Base-by-base conservation (phyloP, 768 basidiomycete genomes). In the Tylopilus felleus region DNA sequence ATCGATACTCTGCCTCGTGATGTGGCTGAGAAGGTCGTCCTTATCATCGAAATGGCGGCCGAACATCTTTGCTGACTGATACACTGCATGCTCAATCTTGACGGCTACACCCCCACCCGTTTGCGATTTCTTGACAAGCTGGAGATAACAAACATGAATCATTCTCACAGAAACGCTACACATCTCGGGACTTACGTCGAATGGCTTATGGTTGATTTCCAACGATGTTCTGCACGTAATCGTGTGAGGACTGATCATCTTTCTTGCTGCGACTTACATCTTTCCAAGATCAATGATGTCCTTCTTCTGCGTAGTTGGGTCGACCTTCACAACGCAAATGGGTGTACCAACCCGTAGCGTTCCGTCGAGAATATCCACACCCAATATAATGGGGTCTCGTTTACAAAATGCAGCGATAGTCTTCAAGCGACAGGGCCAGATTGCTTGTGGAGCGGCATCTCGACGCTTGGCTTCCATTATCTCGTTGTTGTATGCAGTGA, bases 31-130 rank as follows among this genome's bases (percentile, higher is more conserved):
- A 36, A 98, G 69, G 62, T 98, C 97, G 68, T 98, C 95, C 73
- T 96, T 91, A 43, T 98, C 95, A 63, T 90, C 88, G 65, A 94
- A 98, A 73, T 98, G 96, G 60, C 95, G 84, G 6, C 95, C 94
- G 66, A 90, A 98, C 85, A 93, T 88, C 73, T 94, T 96, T 27
- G 93, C 85, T 23, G 90, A 88, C 73, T 98, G 90, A 71, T 98
- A 94, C 12, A 95, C 88, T 4, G 94, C 95, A 69, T 96, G 90
- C 71, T 98, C 97, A 56, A 98, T 98, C 80, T 98, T 99, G 62
- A 98, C 90, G 0, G 97, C 96, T 14, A 98, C 95, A 65, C 97
- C 96, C 45, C 81, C 95, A 63, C 93, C 96, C n/a, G 91, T 85
- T 70, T 98, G 93, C 2, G 85, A 78, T 73, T 92, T 95, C 77